Evolutionary conservation across 805 yeast species (phyloP).

Genomic region (Myxozyma udenii): DNA sequence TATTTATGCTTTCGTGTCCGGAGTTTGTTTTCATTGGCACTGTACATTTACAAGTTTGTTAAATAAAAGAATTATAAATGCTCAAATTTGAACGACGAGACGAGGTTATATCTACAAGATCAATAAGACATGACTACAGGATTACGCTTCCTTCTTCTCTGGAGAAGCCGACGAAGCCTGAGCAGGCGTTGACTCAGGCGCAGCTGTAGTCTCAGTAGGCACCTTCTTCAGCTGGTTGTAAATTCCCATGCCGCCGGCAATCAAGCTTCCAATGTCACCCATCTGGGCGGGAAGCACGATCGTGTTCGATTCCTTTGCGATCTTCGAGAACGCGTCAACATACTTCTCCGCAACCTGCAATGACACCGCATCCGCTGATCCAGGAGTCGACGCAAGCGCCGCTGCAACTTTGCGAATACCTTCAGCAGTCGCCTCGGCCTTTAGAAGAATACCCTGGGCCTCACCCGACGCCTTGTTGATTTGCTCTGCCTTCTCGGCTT

Average conservation of each 20-base stretch:
- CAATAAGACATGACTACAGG: no score
- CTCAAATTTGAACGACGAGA: no score
- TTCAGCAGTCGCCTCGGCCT: conserved; percentile 69
- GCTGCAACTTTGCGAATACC: conserved; percentile 62
- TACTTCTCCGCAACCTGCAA: conserved; percentile 81
- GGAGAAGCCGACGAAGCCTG: no score
- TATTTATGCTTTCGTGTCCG: no score
- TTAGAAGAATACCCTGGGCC: conserved; percentile 62
- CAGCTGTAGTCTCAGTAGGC: no score
- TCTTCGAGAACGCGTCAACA: conserved; percentile 73
- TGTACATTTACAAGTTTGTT: no score
- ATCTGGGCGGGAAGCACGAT: conserved; percentile 72
- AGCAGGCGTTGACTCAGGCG: no score
- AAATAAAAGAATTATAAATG: no score
- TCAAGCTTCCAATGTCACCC: conserved; percentile 68
- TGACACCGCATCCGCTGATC: conserved; percentile 72
- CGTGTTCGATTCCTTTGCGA: conserved; percentile 79
- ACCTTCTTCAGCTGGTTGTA: conserved; percentile 62
- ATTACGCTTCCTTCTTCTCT: no score
- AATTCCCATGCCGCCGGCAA: conserved; percentile 74
- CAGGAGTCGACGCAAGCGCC: conserved; percentile 65
- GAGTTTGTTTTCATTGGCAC: no score
- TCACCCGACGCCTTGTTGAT: conserved; percentile 73
- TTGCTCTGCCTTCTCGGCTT: conserved; percentile 59
- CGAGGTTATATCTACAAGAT: no score